Evolutionary conservation across 2,329 filamentous ascomycete species (phyloP), one percentile per base, ranked within the genome.

Genomic region (Fusarium palustre): DNA sequence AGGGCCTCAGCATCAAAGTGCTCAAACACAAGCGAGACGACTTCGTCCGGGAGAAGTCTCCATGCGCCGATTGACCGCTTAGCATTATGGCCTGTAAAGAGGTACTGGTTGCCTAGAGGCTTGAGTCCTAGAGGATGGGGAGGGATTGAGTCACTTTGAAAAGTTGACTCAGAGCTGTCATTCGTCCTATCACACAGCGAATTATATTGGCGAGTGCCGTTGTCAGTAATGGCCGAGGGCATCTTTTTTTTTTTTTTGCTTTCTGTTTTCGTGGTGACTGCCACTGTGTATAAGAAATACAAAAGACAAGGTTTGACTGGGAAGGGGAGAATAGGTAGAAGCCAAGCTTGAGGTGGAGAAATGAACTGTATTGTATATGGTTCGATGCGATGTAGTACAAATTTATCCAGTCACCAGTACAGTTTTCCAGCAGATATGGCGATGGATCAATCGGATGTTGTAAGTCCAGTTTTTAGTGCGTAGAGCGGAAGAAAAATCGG

Each of bases 71-170:
- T 86, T 39, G 83, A 85, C 49, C 82, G 79, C 63, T 92, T 92
- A 48, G 93, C 87, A 80, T 92, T 92, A 57, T 84, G 84, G 4
- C 83, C 84, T 15, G 88, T 84, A 22, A 89, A 88, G 43, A 95
- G 86, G 49, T 86, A 90, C 72, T 90, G 90, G 82, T 99, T 98
- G 38, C 95, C 96, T 65, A 91, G 86, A 2, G 96, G 95, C 76
- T 94, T 96, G 69, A 98, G 85, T 33, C 91, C 91, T 47, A 97
- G 83, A 38, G 93, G 93, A 82, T 98, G 95, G 39, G 85, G 84
- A 52, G 91, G 91, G 55, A 97, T 90, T 45, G 88, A 87, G 72
- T 77, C 78, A 74, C 55, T 54, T 9, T 69, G 55, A 54, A 63
- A 33, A 31, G 65, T 55, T 68, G 80, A 76, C 63, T 76, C 77